Evolutionary conservation across 1,139 yeast species (phyloP).

Genomic region (Pneumocystis oryctolagi): DNA sequence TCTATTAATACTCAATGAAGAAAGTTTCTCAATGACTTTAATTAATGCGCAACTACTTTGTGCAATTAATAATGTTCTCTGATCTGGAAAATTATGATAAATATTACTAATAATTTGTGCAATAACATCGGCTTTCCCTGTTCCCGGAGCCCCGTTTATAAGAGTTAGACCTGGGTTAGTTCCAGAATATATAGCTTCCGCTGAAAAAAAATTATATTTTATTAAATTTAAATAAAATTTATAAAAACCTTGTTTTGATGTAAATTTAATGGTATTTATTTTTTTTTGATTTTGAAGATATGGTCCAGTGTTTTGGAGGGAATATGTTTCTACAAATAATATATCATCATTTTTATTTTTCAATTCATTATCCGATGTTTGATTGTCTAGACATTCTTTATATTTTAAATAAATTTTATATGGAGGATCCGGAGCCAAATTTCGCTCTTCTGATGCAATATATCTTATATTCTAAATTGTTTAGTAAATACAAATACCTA

Average conservation of each 20-base stretch:
- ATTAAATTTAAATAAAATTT: not conserved
- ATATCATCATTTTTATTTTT: slow-evolving; percentile 1
- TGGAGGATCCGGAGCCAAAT: slow-evolving; percentile 2
- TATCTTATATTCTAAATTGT: slow-evolving; percentile 1
- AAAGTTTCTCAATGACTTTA: slow-evolving; percentile 17
- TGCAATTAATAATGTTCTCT: slow-evolving; percentile 28
- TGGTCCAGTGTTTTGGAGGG: slow-evolving; percentile 3
- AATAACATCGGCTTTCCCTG: slow-evolving; percentile 30
- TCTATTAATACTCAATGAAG: slow-evolving; percentile 6
- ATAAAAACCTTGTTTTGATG: slow-evolving; percentile 12
- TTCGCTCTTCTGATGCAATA: not conserved
- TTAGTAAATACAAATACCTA: slow-evolving; percentile 5
- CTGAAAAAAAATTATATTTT: slow-evolving; percentile 20
- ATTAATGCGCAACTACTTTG: slow-evolving; percentile 19
- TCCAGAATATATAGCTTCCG: slow-evolving; percentile 27
- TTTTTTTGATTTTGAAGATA: slow-evolving; percentile 9
- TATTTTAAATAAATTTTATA: not conserved
- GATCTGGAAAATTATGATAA: slow-evolving; percentile 21
- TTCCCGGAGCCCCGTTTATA: slow-evolving; percentile 34
- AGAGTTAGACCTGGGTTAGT: slow-evolving; percentile 27
- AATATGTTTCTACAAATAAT: slow-evolving; percentile 5
- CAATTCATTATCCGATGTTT: not conserved
- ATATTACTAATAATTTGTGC: slow-evolving; percentile 20
- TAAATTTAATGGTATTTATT: not conserved
- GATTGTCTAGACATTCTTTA: not conserved